Evolutionary conservation across 2,329 filamentous ascomycete genomes (phyloP).

Genomic region (Xylaria sp.): DNA sequence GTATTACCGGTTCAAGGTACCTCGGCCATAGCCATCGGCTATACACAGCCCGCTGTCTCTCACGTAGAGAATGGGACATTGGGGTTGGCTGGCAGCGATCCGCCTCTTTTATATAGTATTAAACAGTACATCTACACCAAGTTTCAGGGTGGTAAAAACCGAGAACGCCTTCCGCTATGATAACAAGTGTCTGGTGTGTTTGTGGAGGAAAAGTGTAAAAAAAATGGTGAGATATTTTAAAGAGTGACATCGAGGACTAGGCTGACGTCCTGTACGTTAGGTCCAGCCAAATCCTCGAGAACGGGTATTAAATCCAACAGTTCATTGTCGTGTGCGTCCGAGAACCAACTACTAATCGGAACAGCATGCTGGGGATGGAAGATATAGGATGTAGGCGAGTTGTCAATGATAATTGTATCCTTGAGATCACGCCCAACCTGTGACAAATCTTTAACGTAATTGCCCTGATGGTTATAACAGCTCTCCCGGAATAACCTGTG

Average conservation of each 20-base stretch:
- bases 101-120: constrained; percentile 59
- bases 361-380: constrained; percentile 99
- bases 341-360: constrained; percentile 99
- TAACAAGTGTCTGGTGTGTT: constrained; percentile 48
- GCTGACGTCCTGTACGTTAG: constrained; percentile 94
- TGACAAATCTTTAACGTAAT: constrained; percentile 99
- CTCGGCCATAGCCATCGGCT: constrained; percentile 26
- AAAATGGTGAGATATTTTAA: constrained; percentile 56
- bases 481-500: constrained; percentile 97
- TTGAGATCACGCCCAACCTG: constrained; percentile 95
- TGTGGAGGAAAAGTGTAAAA: constrained; percentile 43
- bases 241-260: constrained; percentile 93
- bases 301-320: constrained; percentile 96
- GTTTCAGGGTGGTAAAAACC: constrained; percentile 60
- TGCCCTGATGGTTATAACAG: constrained; percentile 99
- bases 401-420: constrained; percentile 99
- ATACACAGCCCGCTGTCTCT: constrained; percentile 33
- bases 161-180: constrained; percentile 68
- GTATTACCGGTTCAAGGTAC: constrained; percentile 25
- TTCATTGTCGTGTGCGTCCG: constrained; percentile 99
- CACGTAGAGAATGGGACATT: constrained; percentile 26
- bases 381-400: constrained; percentile 98
- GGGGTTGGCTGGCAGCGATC: constrained; percentile 33
- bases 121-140: constrained; percentile 64
- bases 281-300: constrained; percentile 91